These are phyloP conservation scores for Xerocomellus chrysenteron DNA, from an alignment of 768 basidiomycete genomes.

Conservation along the genomic window DNA sequence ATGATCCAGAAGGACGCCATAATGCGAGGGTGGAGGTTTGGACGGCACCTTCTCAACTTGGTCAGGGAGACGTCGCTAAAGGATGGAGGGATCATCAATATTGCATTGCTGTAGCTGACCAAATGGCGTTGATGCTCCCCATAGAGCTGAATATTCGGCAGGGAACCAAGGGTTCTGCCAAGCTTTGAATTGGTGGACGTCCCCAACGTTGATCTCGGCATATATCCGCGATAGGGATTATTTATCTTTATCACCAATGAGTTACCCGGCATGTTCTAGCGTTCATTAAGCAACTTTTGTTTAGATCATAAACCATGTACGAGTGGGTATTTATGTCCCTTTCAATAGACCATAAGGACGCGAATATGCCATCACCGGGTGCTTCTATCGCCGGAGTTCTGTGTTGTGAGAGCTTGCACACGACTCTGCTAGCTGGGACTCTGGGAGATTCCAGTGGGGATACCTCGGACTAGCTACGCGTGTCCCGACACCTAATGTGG, in stretches of 20 bases:
- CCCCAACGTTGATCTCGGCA: not conserved
- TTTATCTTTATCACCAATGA: not conserved
- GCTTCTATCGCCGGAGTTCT: not conserved
- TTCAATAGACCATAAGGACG: not conserved
- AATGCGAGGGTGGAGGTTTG: slow-evolving; percentile 62
- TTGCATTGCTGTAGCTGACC: slow-evolving; percentile 61
- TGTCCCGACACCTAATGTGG: not conserved
- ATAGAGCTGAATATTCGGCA: slow-evolving; percentile 27
- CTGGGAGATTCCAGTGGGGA: not conserved
- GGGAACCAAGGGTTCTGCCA: slow-evolving; percentile 15
- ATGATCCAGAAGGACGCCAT: slow-evolving; percentile 55
- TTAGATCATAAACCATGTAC: not conserved
- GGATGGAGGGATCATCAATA: slow-evolving; percentile 64
- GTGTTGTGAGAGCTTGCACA: slow-evolving; percentile 3
- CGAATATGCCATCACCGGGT: not conserved
- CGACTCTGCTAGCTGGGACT: not conserved
- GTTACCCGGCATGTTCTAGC: not conserved
- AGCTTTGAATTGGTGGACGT: slow-evolving; percentile 19
- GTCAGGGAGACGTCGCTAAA: slow-evolving; percentile 39
- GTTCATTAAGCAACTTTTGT: not conserved
- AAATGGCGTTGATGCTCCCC: slow-evolving; percentile 53
- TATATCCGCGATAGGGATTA: not conserved
- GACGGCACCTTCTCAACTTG: slow-evolving; percentile 60
- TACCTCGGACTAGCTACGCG: not conserved
- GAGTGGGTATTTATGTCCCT: not conserved